phyloP scores from a whole-genome alignment of 1,284 basidiomycete genomes.

The Tilletia setariae region DNA sequence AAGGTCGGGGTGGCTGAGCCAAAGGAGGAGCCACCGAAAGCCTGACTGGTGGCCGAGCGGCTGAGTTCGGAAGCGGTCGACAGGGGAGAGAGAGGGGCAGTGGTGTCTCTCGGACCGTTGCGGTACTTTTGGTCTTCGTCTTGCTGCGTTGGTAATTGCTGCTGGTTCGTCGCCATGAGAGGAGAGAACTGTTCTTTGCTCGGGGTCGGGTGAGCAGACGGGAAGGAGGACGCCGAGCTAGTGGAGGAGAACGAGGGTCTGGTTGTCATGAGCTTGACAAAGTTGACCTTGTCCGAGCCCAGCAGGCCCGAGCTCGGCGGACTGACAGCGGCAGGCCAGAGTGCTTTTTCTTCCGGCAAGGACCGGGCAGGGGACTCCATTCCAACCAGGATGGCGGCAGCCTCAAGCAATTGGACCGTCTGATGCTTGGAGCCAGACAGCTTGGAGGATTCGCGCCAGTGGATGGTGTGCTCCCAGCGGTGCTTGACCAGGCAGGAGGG shows the following conservation, averaged over 20 bases:
- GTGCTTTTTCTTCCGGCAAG: constrained; percentile 82
- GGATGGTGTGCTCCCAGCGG: constrained; percentile 93
- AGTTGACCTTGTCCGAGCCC: constrained; percentile 55
- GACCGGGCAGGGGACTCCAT: constrained; percentile 65
- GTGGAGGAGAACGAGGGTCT: constrained; percentile 22
- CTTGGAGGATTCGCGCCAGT: constrained; percentile 94
- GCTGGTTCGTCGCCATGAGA: constrained; percentile 28
- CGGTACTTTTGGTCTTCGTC: constrained; percentile 37
- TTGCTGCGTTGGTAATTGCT: constrained; percentile 30
- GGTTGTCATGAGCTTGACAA: constrained; percentile 50
- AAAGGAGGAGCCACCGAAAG: constrained; percentile 2
- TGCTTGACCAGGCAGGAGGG: constrained; percentile 93
- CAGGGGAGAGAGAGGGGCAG: constrained; percentile 24
- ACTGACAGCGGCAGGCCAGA: constrained; percentile 63
- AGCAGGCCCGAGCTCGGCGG: constrained; percentile 57
- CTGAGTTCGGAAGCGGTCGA: constrained; percentile 27
- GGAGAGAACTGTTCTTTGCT: constrained; percentile 23
- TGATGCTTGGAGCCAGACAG: constrained; percentile 94
- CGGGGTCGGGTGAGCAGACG: too few species aligned
- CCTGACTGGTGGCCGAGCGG: not conserved
- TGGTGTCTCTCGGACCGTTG: constrained; percentile 22
- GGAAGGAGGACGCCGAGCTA: too few species aligned
- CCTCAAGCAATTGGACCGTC: constrained; percentile 94
- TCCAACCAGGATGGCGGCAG: constrained; percentile 79
- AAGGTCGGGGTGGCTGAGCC: constrained; percentile 13